Percentiles rank a stretch among this genome's conserved stretches.
Evolutionary conservation across 345 rosid species (phyloP).

Genomic region (Trapa incisa): DNA sequence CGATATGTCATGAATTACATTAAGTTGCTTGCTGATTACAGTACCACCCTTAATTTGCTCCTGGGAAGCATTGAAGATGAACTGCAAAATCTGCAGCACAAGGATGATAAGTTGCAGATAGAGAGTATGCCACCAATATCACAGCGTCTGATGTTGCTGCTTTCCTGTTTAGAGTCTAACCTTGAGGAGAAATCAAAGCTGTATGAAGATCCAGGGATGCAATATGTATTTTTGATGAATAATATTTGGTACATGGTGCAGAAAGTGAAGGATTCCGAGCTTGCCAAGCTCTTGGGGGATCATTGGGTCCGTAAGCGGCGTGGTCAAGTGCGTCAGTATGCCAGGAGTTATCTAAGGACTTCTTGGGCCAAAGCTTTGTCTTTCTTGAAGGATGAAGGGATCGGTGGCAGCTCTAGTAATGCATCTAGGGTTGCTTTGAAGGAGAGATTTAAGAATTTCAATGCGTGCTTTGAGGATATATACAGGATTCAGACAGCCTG

Average conservation of each 20-base stretch:
- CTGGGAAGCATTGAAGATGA: slow-evolving; percentile 41
- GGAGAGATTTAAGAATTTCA: slow-evolving; percentile 77
- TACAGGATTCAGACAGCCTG: slow-evolving; percentile 85
- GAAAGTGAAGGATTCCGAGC: slow-evolving; percentile 82
- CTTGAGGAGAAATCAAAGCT: slow-evolving; percentile 77
- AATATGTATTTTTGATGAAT: slow-evolving; percentile 68
- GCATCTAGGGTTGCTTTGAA: slow-evolving; percentile 67
- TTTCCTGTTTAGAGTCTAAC: slow-evolving; percentile 56
- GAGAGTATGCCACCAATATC: slow-evolving; percentile 43
- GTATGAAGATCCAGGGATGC: slow-evolving; percentile 72
- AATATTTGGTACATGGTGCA: slow-evolving; percentile 79
- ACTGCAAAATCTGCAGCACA: slow-evolving; percentile 19
- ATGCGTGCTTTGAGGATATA: slow-evolving; percentile 77
- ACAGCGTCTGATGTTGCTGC: slow-evolving; percentile 41
- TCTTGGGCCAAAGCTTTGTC: slow-evolving; percentile 68
- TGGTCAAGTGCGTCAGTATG: slow-evolving; percentile 68
- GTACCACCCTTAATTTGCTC: slow-evolving; percentile 56
- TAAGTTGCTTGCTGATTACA: slow-evolving; percentile 77
- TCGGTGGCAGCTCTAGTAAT: slow-evolving; percentile 49
- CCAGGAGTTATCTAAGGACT: slow-evolving; percentile 84
- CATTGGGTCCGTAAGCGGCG: slow-evolving; percentile 84
- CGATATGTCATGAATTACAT: slow-evolving; percentile 93
- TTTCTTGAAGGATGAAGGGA: slow-evolving; percentile 73
- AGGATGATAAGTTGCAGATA: slow-evolving; percentile 10
- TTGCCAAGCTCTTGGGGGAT: slow-evolving; percentile 71